Evolutionary conservation across 2,329 filamentous ascomycete species (phyloP), one percentile per base, ranked within the genome.

Genomic region (Bisporella sp.): DNA sequence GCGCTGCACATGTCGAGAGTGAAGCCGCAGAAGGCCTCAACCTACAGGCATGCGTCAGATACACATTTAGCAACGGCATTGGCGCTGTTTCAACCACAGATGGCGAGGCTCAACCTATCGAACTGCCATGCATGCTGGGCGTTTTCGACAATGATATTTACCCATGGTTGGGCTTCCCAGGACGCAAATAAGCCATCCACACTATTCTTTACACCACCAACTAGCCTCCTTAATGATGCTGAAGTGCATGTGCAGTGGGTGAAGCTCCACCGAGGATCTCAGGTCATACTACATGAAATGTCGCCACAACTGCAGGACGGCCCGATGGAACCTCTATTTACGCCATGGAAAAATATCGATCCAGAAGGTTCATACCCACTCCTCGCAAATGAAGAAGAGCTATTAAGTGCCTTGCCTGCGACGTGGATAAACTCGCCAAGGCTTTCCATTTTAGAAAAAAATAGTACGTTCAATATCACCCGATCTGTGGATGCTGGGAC

Each of bases 31-130:
- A 52, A 39, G 54, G 58, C 35, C 45, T 48, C 21, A 45, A 53
- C 31, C 45, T 62, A 53, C 63, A 63, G 45, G 50, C 56, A 50
- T 54, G 62, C 51, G 55, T 68, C 51, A 57, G 68, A 37, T 28
- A 63, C 61, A 1, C 63, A 66, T 28, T 54, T 65, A 13, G 63
- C 64, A 33, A 62, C 54, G 13, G 63, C 58, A 31, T 55, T 69
- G 3, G 53, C 56, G 9, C 47, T 61, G 5, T 69, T 67, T 51
- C 66, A 66, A 48, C 55, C 61, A 12, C 55, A 61, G 48, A 53
- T 84, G 75, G 39, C 77, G 74, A 31, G 69, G 68, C 61, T 70
- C 66, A 52, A 62, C 60, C 12, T 66, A 62, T 54, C 68, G 51
- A 62, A 66, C 42, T 64, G 58, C 13, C 56, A 66, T 13, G 58